Evolutionary conservation across 495 filamentous ascomycete genomes (phyloP), one percentile per base, ranked within the genome.

Genomic region (Penicillium maclennaniae): DNA sequence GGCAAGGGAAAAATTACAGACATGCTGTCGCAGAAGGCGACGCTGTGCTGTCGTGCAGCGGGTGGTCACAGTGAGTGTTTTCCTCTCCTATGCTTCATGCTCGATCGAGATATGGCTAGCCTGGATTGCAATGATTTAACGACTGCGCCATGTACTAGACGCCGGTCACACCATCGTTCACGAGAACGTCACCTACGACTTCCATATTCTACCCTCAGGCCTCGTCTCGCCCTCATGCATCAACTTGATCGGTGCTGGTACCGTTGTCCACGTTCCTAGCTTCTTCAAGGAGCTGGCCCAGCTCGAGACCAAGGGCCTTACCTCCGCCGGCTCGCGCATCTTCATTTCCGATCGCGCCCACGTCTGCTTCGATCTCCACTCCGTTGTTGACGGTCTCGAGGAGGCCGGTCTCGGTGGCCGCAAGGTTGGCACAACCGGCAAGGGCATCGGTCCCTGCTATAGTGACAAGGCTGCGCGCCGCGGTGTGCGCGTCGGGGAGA

Each of bases 231-330:
- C 86, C 3, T 74, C 73, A 48, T 89, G 83, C 69, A 75, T 85
- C 56, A 96, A 93, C 75, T 74, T 97, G 43, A 89, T 96, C 68
- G 91, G 91, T 46, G 86, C 87, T 51, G 89, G 89, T 48, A 86
- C 86, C 45, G 91, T 95, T 49, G 81, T 96, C 51, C 87, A 96
- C 75, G 78, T 95, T 43, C 87, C 87, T 45, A 80, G 79, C 42
- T 93, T 97, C 80, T 95, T 95, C 81, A 84, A 86, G 66, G 92
- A 97, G 71, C 77, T 96, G 50, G 78, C 79, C 45, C 78, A 78
- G 23, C 69, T 92, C 15, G 79, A 90, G 64, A 71, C 71, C 38
- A 87, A 95, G 73, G 91, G 91, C 16, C 69, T 95, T 45, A 65
- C 78, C 17, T 77, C 80, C 54, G 79, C 80, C 23, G 78, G 80